These are phyloP conservation scores for Cladosporium sp. DNA, from an alignment of 2,329 filamentous ascomycete genomes.

Conservation along the genomic window DNA sequence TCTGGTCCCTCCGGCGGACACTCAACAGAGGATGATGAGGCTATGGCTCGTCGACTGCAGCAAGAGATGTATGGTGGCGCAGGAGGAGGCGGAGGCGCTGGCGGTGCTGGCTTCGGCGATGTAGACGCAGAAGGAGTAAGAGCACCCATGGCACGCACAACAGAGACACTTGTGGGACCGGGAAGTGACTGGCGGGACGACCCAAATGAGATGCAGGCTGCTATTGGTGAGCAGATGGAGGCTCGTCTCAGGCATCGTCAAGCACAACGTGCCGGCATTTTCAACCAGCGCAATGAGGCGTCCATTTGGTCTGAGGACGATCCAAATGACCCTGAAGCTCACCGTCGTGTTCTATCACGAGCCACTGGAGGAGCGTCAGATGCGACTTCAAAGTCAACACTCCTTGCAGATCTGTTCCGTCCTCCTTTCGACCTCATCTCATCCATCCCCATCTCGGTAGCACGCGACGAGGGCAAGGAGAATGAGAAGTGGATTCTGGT, in stretches of 20 bases:
- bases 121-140: constrained; percentile 62
- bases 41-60: constrained; percentile 85
- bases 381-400: constrained; percentile 64
- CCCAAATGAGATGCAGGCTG: constrained; percentile 55
- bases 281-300: constrained; percentile 58
- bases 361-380: constrained; percentile 64
- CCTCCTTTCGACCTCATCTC: constrained; percentile 90
- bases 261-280: constrained; percentile 50
- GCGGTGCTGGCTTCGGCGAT: constrained; percentile 35
- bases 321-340: constrained; percentile 45
- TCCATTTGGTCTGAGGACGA: constrained; percentile 56
- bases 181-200: constrained; percentile 51
- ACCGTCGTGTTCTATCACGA: constrained; percentile 52
- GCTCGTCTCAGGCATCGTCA: constrained; percentile 23
- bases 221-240: constrained; percentile 61
- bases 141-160: constrained; percentile 85
- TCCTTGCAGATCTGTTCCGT: constrained; percentile 85
- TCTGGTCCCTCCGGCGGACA: constrained; percentile 21
- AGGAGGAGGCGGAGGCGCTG: constrained; percentile 33
- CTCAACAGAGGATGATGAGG: constrained; percentile 75
- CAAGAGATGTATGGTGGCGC: constrained; percentile 76
- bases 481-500: constrained; percentile 91
- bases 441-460: constrained; percentile 74
- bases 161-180: constrained; percentile 83
- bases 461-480: constrained; percentile 79